phyloP scores from a whole-genome alignment of 1,284 basidiomycete species.

The Anthracocystis setariae region DNA sequence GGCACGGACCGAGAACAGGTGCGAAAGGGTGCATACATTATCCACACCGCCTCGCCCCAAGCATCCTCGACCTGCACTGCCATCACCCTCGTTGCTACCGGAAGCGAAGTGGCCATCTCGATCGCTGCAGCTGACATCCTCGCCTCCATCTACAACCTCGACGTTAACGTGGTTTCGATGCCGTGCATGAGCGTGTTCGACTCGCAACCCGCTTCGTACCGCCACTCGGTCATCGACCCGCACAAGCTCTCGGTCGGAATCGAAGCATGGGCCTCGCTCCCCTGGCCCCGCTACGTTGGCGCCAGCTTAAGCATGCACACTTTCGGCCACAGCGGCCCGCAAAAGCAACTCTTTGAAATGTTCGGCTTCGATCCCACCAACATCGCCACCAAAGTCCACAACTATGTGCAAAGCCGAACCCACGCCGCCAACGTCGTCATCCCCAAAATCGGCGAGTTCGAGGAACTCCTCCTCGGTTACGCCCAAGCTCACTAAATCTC shows the following conservation, averaged over 20 bases:
- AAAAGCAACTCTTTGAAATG: slow-evolving; percentile 80
- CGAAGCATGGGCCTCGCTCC: slow-evolving; percentile 75
- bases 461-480: slow-evolving; percentile 14
- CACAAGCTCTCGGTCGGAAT: slow-evolving; percentile 87
- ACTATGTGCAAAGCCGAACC: slow-evolving; percentile 59
- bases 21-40: slow-evolving; percentile 83
- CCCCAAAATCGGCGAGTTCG: slow-evolving; percentile 16
- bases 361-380: slow-evolving; percentile 70
- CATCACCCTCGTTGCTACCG: slow-evolving; percentile 84
- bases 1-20: slow-evolving; percentile 85
- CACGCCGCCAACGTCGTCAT: slow-evolving; percentile 1
- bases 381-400: slow-evolving; percentile 81
- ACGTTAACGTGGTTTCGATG: slow-evolving; percentile 83
- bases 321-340: slow-evolving; percentile 84
- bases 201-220: slow-evolving; percentile 81
- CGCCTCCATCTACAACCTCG: slow-evolving; percentile 72
- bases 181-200: slow-evolving; percentile 91
- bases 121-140: slow-evolving; percentile 81
- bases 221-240: slow-evolving; percentile 81
- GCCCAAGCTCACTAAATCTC: slow-evolving; percentile 9
- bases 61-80: slow-evolving; percentile 72
- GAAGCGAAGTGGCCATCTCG: slow-evolving; percentile 85
- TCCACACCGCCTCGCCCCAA: slow-evolving; percentile 74
- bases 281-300: slow-evolving; percentile 60
- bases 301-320: slow-evolving; percentile 44